phyloP scores from a whole-genome alignment of 352 stramenopile genomes.

The Phytopythium aichiense region DNA sequence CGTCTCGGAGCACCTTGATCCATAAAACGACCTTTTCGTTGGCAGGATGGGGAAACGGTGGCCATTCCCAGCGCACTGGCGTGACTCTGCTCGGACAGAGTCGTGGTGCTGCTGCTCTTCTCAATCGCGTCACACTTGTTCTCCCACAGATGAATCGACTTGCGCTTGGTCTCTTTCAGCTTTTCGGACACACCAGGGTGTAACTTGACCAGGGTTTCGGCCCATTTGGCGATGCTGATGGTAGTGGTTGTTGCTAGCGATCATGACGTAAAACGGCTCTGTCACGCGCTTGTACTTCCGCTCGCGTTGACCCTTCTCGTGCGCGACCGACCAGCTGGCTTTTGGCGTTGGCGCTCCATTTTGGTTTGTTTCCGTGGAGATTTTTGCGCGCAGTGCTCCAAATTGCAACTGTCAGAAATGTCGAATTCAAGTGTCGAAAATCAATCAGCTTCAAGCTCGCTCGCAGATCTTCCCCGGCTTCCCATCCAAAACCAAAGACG shows the following conservation, averaged over 20 bases:
- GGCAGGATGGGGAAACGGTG: neutral
- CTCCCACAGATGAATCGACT: neutral
- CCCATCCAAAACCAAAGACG: slow-evolving; percentile 1
- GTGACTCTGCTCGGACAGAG: neutral
- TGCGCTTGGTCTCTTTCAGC: neutral
- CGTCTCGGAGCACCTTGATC: neutral
- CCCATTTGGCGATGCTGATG: neutral
- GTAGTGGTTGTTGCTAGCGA: neutral
- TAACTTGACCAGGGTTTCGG: neutral
- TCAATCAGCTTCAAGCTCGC: neutral
- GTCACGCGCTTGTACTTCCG: neutral
- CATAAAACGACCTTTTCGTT: neutral
- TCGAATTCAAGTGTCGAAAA: neutral
- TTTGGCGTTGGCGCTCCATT: neutral
- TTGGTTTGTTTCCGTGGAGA: too few species aligned
- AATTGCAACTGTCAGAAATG: too few species aligned
- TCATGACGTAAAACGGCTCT: neutral
- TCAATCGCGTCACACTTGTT: neutral
- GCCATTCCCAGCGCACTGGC: neutral
- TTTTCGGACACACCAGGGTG: neutral
- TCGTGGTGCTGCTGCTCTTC: neutral
- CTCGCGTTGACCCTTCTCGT: neutral
- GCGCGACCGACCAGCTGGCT: neutral
- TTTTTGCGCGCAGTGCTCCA: too few species aligned
- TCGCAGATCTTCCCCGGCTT: neutral